Evolutionary conservation across 1,284 basidiomycete species (phyloP).

Genomic region (Trichosporon asahii): DNA sequence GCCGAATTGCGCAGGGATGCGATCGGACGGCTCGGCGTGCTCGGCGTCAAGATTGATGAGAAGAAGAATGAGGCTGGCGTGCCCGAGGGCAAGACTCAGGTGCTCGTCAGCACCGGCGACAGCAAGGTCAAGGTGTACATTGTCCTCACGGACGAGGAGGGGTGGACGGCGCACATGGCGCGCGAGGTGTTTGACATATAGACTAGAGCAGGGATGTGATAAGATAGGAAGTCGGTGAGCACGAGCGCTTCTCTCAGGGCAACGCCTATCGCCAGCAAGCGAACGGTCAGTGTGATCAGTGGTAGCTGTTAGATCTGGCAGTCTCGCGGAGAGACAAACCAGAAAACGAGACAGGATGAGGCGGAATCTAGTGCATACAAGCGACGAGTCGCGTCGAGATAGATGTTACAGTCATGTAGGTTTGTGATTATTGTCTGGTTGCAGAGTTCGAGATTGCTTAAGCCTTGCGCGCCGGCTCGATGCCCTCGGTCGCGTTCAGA

Average conservation of each 20-base stretch:
- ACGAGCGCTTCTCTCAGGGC: background rate
- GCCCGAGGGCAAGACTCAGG: constrained; percentile 26
- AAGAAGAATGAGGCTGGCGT: constrained; percentile 49
- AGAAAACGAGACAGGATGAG: background rate
- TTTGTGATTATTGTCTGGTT: background rate
- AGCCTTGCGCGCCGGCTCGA: constrained; percentile 35
- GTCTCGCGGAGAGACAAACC: too few species aligned
- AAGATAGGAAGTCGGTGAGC: background rate
- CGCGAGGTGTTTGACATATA: constrained; percentile 40
- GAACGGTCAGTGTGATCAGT: too few species aligned
- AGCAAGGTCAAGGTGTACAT: constrained; percentile 52
- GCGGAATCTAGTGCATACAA: constrained; percentile 8
- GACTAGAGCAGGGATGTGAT: background rate
- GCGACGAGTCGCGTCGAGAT: background rate
- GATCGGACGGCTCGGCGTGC: constrained; percentile 57
- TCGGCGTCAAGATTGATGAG: constrained; percentile 60
- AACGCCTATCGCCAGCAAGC: too few species aligned
- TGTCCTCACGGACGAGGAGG: constrained; percentile 57
- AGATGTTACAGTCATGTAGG: background rate
- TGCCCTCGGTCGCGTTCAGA: constrained; percentile 39
- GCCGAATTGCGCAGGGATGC: constrained; percentile 62
- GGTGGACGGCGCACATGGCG: constrained; percentile 42
- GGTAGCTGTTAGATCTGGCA: too few species aligned
- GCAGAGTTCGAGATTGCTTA: background rate
- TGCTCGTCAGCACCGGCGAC: constrained; percentile 43